A percentile compares a stretch with the other conserved stretches of the same genome.
Evolutionary conservation across 768 basidiomycete species (phyloP).

Genomic region (Pulveroboletus sp.): DNA sequence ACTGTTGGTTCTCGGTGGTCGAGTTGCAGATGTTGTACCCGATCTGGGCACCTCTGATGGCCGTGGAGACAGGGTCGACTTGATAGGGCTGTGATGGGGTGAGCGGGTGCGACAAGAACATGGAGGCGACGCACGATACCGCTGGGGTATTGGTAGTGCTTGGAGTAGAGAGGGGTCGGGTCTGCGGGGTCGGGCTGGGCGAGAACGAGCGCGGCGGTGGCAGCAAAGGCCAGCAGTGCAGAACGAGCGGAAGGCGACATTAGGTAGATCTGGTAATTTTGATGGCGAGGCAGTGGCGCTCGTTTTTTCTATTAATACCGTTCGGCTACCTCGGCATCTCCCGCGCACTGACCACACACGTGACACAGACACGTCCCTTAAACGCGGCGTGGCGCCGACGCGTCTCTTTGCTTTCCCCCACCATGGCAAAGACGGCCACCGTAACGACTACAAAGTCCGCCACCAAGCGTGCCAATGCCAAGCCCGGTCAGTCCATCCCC

Average conservation of each 20-base stretch:
- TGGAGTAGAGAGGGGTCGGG: constrained; percentile 43
- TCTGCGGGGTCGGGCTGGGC: constrained; percentile 38
- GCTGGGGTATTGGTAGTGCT: constrained; percentile 42
- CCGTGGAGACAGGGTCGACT: constrained; percentile 38
- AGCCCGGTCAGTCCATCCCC: constrained; percentile 32
- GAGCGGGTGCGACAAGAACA: background rate
- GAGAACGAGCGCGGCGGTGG: constrained; percentile 30
- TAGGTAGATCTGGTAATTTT: constrained; percentile 5
- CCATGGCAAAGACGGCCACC: constrained; percentile 54
- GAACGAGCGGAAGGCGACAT: constrained; percentile 44
- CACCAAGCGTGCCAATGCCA: constrained; percentile 50
- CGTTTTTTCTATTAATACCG: constrained; percentile 23
- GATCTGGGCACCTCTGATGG: constrained; percentile 50
- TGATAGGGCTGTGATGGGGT: constrained; percentile 42
- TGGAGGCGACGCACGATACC: constrained; percentile 37
- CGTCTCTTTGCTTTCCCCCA: constrained; percentile 10
- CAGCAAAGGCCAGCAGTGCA: constrained; percentile 31
- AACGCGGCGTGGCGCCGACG: constrained; percentile 6
- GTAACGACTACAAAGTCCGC: constrained; percentile 54
- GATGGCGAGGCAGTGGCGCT: background rate
- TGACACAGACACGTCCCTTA: constrained; percentile 28
- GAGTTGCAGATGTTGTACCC: constrained; percentile 71
- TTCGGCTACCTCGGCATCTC: constrained; percentile 18
- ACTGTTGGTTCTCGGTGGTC: constrained; percentile 55
- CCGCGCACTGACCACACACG: constrained; percentile 27